These are phyloP conservation scores for Alternaria sp. DNA, from an alignment of 2,329 filamentous ascomycete species.

Conservation along the genomic window DNA sequence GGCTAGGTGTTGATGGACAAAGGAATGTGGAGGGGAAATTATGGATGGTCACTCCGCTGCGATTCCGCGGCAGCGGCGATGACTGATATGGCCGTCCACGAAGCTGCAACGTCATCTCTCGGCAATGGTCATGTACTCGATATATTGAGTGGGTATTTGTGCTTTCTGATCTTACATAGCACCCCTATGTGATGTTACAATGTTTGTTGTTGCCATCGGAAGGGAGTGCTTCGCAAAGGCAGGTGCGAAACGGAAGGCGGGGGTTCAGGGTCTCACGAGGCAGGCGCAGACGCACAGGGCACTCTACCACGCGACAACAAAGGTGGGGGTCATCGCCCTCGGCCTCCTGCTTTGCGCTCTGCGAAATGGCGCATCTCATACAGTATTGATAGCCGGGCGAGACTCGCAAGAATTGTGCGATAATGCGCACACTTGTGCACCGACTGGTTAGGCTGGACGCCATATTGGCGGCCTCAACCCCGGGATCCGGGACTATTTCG, in stretches of 20 bases:
- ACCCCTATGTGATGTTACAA: background rate
- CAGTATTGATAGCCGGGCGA: background rate
- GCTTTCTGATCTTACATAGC: background rate
- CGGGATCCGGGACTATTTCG: constrained; percentile 10
- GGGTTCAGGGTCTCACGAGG: constrained; percentile 10
- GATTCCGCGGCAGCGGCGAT: background rate
- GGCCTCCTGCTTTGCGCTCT: background rate
- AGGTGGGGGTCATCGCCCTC: background rate
- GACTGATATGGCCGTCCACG: background rate
- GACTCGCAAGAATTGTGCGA: constrained; percentile 1
- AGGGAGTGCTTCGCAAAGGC: constrained; percentile 5
- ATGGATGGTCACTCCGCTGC: background rate
- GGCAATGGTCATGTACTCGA: background rate
- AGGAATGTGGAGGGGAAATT: constrained; percentile 1
- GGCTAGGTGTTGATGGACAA: background rate
- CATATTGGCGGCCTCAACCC: constrained; percentile 6
- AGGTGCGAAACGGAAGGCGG: constrained; percentile 12
- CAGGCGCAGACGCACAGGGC: constrained; percentile 15
- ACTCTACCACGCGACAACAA: constrained; percentile 16
- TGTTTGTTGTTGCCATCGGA: background rate
- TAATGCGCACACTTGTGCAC: constrained; percentile 10
- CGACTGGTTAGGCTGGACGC: background rate
- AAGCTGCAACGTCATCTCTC: background rate
- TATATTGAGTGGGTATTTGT: background rate
- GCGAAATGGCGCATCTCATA: constrained; percentile 6